Evolutionary conservation across 441 rosid genomes (phyloP).

Genomic region (Syzygium syzygioides): DNA sequence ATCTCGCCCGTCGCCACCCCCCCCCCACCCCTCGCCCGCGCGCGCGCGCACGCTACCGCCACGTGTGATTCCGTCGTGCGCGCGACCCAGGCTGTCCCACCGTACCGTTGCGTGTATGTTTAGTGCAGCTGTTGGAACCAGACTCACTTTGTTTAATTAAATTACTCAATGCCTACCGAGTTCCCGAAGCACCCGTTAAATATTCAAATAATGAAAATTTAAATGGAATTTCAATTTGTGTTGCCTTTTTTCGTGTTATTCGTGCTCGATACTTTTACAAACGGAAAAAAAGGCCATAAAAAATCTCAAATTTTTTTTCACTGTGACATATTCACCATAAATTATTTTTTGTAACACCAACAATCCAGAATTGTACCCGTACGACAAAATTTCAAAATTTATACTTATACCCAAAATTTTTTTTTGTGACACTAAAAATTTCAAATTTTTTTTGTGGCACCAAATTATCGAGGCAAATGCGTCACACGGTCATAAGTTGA

Average conservation of each 20-base stretch:
- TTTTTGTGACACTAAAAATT: no score
- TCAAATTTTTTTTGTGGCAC: no score
- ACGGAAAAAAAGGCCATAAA: no score
- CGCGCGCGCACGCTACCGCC: neutral
- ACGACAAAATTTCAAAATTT: no score
- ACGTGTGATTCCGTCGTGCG: neutral
- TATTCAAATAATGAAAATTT: neutral
- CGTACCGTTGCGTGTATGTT: neutral
- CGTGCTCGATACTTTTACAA: neutral
- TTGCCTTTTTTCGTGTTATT: neutral
- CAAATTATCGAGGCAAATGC: no score
- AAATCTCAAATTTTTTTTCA: no score
- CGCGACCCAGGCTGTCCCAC: neutral
- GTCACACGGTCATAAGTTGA: no score
- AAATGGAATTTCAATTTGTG: neutral
- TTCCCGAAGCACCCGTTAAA: neutral
- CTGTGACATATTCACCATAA: rapidly evolving
- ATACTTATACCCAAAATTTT: no score
- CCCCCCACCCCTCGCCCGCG: no score
- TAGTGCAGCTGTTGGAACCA: neutral
- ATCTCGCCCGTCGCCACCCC: neutral
- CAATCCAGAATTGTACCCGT: no score
- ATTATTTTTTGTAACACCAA: no score
- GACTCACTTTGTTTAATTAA: neutral
- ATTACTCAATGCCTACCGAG: neutral